A percentile compares a stretch with the other conserved stretches of the same genome.
Conservation (phyloP, 1,284 basidiomycete species). For the Heterobasidion parviporum region DNA sequence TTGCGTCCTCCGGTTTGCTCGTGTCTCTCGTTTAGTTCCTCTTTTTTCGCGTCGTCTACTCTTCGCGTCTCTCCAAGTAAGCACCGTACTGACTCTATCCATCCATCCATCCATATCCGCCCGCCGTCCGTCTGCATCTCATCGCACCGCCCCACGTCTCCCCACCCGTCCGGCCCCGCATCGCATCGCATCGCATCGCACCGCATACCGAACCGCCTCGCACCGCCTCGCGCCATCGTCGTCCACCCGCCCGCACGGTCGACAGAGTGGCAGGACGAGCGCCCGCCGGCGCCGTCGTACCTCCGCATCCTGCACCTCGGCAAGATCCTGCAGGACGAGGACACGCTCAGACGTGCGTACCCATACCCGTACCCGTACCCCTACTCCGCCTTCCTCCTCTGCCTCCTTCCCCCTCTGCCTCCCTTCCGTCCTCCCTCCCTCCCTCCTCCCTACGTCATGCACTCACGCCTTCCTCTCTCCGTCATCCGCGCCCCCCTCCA, state of each 20-base stretch:
- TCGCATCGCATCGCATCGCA: neutral
- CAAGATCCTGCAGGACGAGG: constrained; percentile 79
- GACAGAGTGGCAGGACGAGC: constrained; percentile 12
- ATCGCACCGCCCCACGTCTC: too few relatives aligned
- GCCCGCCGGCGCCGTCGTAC: constrained; percentile 73
- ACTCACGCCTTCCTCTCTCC: neutral
- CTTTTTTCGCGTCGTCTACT: neutral
- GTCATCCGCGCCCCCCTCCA: constrained; percentile 12
- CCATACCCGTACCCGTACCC: too few relatives aligned
- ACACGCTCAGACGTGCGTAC: constrained; percentile 61
- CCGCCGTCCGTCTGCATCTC: too few relatives aligned
- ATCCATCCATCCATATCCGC: neutral
- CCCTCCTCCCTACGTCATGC: constrained; percentile 1
- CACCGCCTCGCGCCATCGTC: neutral
- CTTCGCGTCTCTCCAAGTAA: too few relatives aligned
- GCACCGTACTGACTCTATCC: neutral
- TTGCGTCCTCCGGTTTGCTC: too few relatives aligned
- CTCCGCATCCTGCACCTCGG: constrained; percentile 75
- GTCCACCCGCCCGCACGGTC: neutral
- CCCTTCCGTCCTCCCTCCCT: constrained; percentile 6
- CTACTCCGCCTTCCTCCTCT: too few relatives aligned
- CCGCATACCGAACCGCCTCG: neutral
- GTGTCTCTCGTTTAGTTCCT: neutral
- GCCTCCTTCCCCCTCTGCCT: constrained; percentile 1
- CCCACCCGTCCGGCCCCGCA: too few relatives aligned